phyloP scores from a whole-genome alignment of 1,284 basidiomycete genomes.

The Austroboletus niveus region DNA sequence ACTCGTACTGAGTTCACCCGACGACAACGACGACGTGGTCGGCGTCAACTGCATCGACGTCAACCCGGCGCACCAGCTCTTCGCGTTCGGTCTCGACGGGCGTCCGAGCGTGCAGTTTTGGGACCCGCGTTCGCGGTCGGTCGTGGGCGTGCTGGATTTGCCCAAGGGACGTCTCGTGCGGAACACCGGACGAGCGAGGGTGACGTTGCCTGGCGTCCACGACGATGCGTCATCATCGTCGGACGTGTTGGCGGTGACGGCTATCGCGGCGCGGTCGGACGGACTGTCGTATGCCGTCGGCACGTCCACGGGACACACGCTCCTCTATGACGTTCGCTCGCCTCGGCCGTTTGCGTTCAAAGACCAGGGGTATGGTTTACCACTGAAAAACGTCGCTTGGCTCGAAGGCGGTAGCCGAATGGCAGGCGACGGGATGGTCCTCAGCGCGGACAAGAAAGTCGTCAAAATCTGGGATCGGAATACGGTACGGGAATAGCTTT shows the following conservation, averaged over 20 bases:
- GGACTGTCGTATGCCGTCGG: slow-evolving; percentile 94
- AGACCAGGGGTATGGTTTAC: slow-evolving; percentile 96
- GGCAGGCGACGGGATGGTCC: slow-evolving; percentile 83
- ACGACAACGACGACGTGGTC: slow-evolving; percentile 49
- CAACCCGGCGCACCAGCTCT: slow-evolving; percentile 90
- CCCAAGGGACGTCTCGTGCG: slow-evolving; percentile 63
- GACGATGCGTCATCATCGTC: slow-evolving; percentile 35
- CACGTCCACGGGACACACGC: slow-evolving; percentile 90
- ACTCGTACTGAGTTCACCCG: slow-evolving; percentile 51
- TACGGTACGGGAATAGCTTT: slow-evolving; percentile 48
- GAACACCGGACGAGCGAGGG: slow-evolving; percentile 34
- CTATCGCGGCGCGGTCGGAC: slow-evolving; percentile 81
- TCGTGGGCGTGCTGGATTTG: slow-evolving; percentile 77
- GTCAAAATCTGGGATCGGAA: slow-evolving; percentile 94
- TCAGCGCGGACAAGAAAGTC: slow-evolving; percentile 92
- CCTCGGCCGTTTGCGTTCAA: slow-evolving; percentile 84
- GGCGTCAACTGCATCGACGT: slow-evolving; percentile 94
- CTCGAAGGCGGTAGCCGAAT: slow-evolving; percentile 82
- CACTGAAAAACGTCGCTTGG: slow-evolving; percentile 88
- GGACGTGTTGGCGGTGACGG: slow-evolving; percentile 69
- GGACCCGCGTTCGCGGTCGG: slow-evolving; percentile 86
- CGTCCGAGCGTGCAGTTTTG: slow-evolving; percentile 91
- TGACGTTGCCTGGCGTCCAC: slow-evolving; percentile 40
- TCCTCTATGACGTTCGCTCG: slow-evolving; percentile 93
- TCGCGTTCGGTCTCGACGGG: slow-evolving; percentile 86